A percentile compares a stretch with the other conserved stretches of the same genome.
Conservation (phyloP, 2,329 filamentous ascomycete species). For the Diplodia intermedia region DNA sequence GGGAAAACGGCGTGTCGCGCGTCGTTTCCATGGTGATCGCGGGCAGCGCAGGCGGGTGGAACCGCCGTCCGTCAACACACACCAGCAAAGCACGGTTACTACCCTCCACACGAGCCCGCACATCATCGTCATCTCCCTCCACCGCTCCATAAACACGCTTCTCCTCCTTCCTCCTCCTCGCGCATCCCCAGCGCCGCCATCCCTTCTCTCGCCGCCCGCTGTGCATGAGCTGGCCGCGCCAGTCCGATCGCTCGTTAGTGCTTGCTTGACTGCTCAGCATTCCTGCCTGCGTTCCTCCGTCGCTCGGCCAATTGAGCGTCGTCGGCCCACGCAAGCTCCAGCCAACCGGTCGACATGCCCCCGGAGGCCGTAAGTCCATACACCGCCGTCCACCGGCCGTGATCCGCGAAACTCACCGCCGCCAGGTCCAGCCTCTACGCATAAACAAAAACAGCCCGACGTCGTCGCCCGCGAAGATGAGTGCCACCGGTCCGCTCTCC, state of each 20-base stretch:
- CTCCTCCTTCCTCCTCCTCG: constrained; percentile 37
- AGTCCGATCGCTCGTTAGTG: constrained; percentile 39
- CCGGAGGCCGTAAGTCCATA: constrained; percentile 48
- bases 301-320: constrained; percentile 37
- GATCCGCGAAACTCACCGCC: constrained; percentile 17
- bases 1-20: constrained; percentile 17
- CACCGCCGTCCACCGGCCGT: background rate
- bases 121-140: constrained; percentile 36
- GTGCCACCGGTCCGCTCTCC: constrained; percentile 77
- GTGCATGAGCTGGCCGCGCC: constrained; percentile 32
- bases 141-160: constrained; percentile 32
- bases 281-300: constrained; percentile 44
- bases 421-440: constrained; percentile 76
- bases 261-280: constrained; percentile 39
- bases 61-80: constrained; percentile 3
- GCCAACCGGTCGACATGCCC: constrained; percentile 45
- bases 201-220: constrained; percentile 37
- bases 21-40: constrained; percentile 38
- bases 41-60: constrained; percentile 34
- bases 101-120: constrained; percentile 35
- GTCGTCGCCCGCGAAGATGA: constrained; percentile 69
- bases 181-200: constrained; percentile 35
- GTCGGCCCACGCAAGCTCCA: constrained; percentile 36
- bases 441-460: constrained; percentile 73
- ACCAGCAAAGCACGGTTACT: constrained; percentile 20